Conservation (phyloP, 768 basidiomycete genomes). For the Sporobolomyces pararoseus region DNA sequence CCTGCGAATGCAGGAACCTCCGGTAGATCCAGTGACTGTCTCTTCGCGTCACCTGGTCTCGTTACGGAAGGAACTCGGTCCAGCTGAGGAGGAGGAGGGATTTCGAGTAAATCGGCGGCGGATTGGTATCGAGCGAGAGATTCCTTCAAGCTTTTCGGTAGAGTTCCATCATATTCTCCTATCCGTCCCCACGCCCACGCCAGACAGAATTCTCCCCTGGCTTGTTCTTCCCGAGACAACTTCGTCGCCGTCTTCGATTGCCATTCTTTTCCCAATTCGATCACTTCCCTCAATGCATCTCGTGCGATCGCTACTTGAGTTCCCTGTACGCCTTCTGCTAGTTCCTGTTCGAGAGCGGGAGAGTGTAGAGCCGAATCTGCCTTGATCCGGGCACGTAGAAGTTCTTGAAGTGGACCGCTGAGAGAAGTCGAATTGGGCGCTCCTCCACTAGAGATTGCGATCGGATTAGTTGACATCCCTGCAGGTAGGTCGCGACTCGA, state of each 20-base stretch:
- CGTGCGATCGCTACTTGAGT: not conserved
- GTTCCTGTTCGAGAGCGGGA: conserved; percentile 16
- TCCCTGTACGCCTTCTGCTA: not conserved
- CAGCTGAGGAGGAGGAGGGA: conserved; percentile 26
- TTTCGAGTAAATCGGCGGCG: conserved; percentile 24
- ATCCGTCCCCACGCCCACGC: conserved; percentile 33
- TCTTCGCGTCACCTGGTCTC: conserved; percentile 22
- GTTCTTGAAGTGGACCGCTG: conserved; percentile 1
- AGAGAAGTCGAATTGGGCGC: not conserved
- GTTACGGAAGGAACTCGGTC: conserved; percentile 30
- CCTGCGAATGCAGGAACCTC: conserved; percentile 24
- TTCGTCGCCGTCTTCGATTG: not conserved
- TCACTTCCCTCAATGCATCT: conserved; percentile 9
- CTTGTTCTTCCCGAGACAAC: conserved; percentile 13
- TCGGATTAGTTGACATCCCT: conserved; percentile 14
- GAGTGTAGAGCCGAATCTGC: conserved; percentile 26
- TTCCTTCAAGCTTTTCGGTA: not conserved
- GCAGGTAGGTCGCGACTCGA: no score
- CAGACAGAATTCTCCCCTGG: conserved; percentile 13
- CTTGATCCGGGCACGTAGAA: not conserved
- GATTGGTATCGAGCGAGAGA: conserved; percentile 6
- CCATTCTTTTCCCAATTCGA: not conserved
- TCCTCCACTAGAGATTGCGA: conserved; percentile 18
- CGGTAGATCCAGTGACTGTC: conserved; percentile 9
- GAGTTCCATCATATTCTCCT: conserved; percentile 33